Base-by-base conservation (phyloP, 345 rosid genomes). In the Melastoma malabathricum region DNA sequence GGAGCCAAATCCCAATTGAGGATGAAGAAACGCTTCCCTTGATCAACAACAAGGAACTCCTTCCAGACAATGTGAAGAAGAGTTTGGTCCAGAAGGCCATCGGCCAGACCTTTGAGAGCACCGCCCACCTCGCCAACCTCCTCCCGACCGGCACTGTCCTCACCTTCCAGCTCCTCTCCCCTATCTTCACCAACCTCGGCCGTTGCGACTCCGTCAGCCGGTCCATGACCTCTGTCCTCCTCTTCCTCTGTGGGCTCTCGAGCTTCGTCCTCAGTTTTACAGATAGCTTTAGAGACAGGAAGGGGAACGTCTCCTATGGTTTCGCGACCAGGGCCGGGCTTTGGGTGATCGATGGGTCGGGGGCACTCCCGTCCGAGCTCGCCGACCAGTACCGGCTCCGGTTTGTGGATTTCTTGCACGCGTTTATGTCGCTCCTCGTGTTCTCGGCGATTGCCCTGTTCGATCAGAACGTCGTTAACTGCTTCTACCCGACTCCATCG, bases 61-160 rank as follows among this genome's bases (percentile, higher is more conserved):
- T 51, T n/a, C 76, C 84, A 0, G 72, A 65, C 27, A 46, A 57
- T 16, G 52, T 4, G 29, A 53, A 57, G 68, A 78, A 62, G 50
- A 82, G 47, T 59, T 47, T 69, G 69, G 57, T 84, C 49, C 98
- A 87, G 61, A 78, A 57, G 49, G 94, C 97, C 44, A 83, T 87
- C 6, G 68, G 80, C 48, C 88, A 92, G 70, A 84, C 97, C 10
- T 87, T 92, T 55, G 67, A 72, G 56, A 88, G 95, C 84, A 81
- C 95, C 0, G 89, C 97, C 14, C 79, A 92, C 62, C 57, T 92
- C 57, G 95, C 98, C 29, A 87, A 87, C 48, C 84, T 87, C 44
- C 70, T 92, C 47, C 98, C 97, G 0, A 92, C 98, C 1, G 97
- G 97, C 55, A 71, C 98, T 0, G 94, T 87, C 59, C 95, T 92